Conservation (phyloP, 1,284 basidiomycete genomes). For the Erythrobasidium hasegawianum region DNA sequence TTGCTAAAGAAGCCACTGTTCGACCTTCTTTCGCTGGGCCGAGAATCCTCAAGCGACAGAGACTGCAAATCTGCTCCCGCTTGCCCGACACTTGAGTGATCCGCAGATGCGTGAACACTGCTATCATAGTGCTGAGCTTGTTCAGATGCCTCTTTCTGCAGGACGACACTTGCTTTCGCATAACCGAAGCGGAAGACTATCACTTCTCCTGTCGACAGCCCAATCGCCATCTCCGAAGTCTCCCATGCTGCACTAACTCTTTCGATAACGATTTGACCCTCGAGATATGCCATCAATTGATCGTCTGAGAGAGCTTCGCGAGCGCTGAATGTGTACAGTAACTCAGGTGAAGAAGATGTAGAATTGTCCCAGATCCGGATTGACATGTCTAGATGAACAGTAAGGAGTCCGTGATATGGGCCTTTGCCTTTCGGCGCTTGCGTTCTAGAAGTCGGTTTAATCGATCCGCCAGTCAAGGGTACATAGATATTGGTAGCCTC, state of each 20-base stretch:
- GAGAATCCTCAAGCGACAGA: neutral
- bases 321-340: constrained; percentile 31
- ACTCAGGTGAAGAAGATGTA: neutral
- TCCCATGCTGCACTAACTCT: constrained; percentile 26
- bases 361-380: constrained; percentile 61
- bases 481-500: neutral
- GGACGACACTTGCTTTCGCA: constrained; percentile 13
- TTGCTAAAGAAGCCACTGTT: neutral
- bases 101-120: neutral
- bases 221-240: constrained; percentile 29
- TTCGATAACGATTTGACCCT: constrained; percentile 22
- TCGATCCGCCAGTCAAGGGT: constrained; percentile 19
- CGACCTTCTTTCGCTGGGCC: neutral
- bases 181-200: constrained; percentile 27
- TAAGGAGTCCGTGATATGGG: constrained; percentile 61
- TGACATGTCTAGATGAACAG: constrained; percentile 62
- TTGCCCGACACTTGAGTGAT: neutral
- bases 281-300: constrained; percentile 25
- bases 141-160: constrained; percentile 2
- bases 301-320: constrained; percentile 24
- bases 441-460: neutral
- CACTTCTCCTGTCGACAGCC: constrained; percentile 28
- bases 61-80: neutral
- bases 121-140: constrained; percentile 4
- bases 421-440: neutral